Percentiles rank a stretch among this genome's conserved stretches.
Conservation (phyloP, 2,329 filamentous ascomycete species). For the Pyrenochaeta sp. region DNA sequence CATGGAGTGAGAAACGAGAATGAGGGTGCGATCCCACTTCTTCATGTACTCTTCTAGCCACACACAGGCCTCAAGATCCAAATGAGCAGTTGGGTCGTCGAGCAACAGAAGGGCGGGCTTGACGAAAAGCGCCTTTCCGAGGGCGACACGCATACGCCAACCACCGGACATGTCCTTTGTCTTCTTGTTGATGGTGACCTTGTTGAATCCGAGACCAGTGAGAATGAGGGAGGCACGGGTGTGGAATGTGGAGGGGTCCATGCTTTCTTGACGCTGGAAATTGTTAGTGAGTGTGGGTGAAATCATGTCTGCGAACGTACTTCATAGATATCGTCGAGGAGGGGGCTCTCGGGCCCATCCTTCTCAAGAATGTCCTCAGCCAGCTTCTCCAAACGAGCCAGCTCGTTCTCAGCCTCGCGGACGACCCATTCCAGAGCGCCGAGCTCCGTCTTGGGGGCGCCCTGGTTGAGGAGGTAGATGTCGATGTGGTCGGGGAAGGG, state of each 20-base stretch:
- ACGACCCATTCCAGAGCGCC: conserved; percentile 98
- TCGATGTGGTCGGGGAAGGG: conserved; percentile 96
- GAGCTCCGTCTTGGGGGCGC: conserved; percentile 85
- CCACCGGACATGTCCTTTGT: conserved; percentile 99
- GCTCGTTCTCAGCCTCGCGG: conserved; percentile 88
- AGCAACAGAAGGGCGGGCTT: conserved; percentile 95
- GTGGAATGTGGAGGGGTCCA: conserved; percentile 97
- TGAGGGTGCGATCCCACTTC: conserved; percentile 98
- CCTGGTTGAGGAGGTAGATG: conserved; percentile 98
- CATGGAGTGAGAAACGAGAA: conserved; percentile 96
- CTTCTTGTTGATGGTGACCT: conserved; percentile 96
- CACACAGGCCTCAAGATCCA: conserved; percentile 99
- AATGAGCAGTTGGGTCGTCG: conserved; percentile 97
- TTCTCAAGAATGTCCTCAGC: conserved; percentile 91
- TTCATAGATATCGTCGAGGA: conserved; percentile 94
- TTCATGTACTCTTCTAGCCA: conserved; percentile 99
- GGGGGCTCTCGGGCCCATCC: conserved; percentile 87
- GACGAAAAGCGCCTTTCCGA: conserved; percentile 97
- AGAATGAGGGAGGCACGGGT: conserved; percentile 95
- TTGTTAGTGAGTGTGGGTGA: no score
- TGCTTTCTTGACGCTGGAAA: conserved; percentile 89
- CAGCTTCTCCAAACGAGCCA: conserved; percentile 85
- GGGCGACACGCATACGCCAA: conserved; percentile 99
- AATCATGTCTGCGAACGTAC: no score
- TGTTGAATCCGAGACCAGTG: conserved; percentile 99